A percentile compares a stretch with the other conserved stretches of the same genome.
Conservation (phyloP, 139 green algal species). For the Chlamydomonas sp. region DNA sequence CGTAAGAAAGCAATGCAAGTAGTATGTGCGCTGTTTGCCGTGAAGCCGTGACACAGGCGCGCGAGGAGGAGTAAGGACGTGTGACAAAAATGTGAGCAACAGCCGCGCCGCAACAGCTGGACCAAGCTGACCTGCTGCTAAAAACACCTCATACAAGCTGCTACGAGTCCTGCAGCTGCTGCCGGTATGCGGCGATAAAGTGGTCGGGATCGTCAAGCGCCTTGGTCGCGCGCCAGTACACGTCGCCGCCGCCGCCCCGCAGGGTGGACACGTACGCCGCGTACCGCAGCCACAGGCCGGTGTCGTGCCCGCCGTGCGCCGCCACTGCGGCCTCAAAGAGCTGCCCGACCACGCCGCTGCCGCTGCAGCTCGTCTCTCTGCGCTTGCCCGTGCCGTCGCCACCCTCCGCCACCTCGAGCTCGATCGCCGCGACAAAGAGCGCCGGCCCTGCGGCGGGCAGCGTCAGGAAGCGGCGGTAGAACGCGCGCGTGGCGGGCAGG, state of each 20-base stretch:
- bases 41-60: too few species aligned
- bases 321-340: slow-evolving; percentile 49
- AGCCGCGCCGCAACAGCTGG: too few species aligned
- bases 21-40: too few species aligned
- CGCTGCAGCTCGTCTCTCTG: slow-evolving; percentile 2
- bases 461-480: slow-evolving; percentile 42
- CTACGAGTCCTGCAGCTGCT: background rate
- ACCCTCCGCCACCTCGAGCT: slow-evolving; percentile 34
- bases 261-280: slow-evolving; percentile 24
- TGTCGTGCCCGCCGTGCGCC: slow-evolving; percentile 39
- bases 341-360: slow-evolving; percentile 10
- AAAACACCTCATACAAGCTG: too few species aligned
- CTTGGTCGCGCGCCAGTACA: slow-evolving; percentile 67
- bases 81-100: too few species aligned
- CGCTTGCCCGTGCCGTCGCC: background rate
- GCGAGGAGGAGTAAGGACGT: too few species aligned
- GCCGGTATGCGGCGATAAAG: slow-evolving; percentile 35
- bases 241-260: slow-evolving; percentile 24
- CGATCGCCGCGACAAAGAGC: slow-evolving; percentile 47
- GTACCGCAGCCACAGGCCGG: slow-evolving; percentile 59
- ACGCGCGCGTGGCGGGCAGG: slow-evolving; percentile 27
- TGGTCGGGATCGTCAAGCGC: slow-evolving; percentile 37
- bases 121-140: too few species aligned
- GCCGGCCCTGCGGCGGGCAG: slow-evolving; percentile 51
- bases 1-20: too few species aligned